These are phyloP conservation scores for Mallotus repandus DNA, from an alignment of 441 rosid genomes.

Conservation along the genomic window DNA sequence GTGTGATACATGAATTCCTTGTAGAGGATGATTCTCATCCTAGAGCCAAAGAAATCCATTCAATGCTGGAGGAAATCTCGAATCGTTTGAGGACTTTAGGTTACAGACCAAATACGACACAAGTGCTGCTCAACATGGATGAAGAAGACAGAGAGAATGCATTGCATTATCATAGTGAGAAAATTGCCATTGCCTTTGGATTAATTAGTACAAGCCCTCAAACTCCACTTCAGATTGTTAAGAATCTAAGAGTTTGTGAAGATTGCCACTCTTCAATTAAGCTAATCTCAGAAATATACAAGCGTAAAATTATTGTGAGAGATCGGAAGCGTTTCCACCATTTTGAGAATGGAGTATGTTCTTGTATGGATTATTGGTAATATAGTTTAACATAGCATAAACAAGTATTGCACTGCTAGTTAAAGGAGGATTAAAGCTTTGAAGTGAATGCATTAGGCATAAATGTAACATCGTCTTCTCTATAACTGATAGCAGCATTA, in stretches of 20 bases:
- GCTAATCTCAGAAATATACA: constrained; percentile 21
- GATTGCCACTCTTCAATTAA: constrained; percentile 30
- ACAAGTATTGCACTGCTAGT: background rate
- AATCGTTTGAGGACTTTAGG: constrained; percentile 36
- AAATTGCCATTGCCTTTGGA: constrained; percentile 57
- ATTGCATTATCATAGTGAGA: constrained; percentile 61
- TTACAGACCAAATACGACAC: constrained; percentile 51
- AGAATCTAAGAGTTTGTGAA: constrained; percentile 28
- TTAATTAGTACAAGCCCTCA: constrained; percentile 46
- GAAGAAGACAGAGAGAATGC: constrained; percentile 47
- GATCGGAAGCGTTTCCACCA: constrained; percentile 25
- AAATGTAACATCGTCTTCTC: too few species aligned
- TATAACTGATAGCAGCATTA: background rate
- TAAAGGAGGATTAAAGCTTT: too few species aligned
- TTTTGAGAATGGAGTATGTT: constrained; percentile 25
- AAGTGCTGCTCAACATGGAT: constrained; percentile 51
- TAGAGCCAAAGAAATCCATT: constrained; percentile 40
- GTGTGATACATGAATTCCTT: constrained; percentile 51
- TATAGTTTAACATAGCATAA: background rate
- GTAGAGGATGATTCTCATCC: constrained; percentile 65
- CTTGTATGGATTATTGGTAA: constrained; percentile 31
- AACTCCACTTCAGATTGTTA: constrained; percentile 29
- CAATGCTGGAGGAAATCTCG: constrained; percentile 49
- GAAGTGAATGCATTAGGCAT: too few species aligned
- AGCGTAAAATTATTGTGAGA: constrained; percentile 21